Percentiles rank a stretch among this genome's conserved stretches.
These are phyloP conservation scores for Erysiphe pulchra DNA, from an alignment of 2,329 filamentous ascomycete genomes.

Conservation along the genomic window DNA sequence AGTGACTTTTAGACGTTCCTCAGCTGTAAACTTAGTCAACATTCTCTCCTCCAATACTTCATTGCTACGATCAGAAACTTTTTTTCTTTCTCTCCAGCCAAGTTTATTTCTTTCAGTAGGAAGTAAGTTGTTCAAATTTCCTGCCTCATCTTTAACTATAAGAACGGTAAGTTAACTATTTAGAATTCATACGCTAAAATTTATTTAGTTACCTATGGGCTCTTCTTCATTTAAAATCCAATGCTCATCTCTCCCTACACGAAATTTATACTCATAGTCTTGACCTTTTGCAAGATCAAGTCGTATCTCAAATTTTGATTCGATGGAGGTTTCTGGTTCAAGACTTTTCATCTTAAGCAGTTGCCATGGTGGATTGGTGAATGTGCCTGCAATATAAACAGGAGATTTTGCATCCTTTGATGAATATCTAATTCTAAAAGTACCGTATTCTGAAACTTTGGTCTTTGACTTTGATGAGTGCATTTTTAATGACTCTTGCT, in stretches of 20 bases:
- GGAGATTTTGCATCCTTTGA: constrained; percentile 35
- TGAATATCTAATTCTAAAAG: constrained; percentile 25
- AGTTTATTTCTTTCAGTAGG: not conserved
- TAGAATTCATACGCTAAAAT: not conserved
- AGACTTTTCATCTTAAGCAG: constrained; percentile 36
- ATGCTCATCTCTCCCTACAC: constrained; percentile 38
- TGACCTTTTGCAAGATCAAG: constrained; percentile 28
- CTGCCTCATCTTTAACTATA: constrained; percentile 22
- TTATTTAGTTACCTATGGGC: constrained; percentile 23
- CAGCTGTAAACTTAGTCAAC: not conserved
- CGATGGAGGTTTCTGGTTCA: constrained; percentile 20
- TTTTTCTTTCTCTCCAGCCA: not conserved
- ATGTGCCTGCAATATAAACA: constrained; percentile 43
- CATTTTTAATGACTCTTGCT: not conserved
- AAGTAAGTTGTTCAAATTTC: constrained; percentile 27
- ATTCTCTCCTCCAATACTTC: not conserved
- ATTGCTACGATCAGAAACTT: not conserved
- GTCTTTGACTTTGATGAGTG: not conserved
- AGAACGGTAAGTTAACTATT: not conserved
- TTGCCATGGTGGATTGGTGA: constrained; percentile 41
- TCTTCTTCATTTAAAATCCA: constrained; percentile 41
- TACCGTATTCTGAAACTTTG: constrained; percentile 1
- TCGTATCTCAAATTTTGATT: constrained; percentile 30
- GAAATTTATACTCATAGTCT: constrained; percentile 51
- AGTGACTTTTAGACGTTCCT: not conserved